These are phyloP conservation scores for Taxillus chinensis DNA, from an alignment of 164 flowering plant species.

Conservation along the genomic window DNA sequence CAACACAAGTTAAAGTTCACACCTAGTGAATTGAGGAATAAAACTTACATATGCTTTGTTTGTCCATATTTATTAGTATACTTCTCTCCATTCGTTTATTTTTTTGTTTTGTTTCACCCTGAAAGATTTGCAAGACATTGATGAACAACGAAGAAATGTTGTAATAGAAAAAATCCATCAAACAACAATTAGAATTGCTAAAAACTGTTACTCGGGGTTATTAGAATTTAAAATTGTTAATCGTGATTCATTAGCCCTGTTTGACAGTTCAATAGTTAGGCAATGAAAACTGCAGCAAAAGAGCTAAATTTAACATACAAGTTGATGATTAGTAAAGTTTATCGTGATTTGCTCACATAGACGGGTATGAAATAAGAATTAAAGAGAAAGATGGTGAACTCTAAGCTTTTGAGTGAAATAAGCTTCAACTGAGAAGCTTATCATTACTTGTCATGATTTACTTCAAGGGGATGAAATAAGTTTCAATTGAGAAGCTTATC, in stretches of 20 bases:
- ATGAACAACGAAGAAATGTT: conserved; percentile 71
- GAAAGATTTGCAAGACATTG: conserved; percentile 88
- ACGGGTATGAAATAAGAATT: conserved; percentile 43
- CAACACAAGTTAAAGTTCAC: background rate
- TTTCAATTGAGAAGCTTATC: no score
- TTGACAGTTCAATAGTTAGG: conserved; percentile 51
- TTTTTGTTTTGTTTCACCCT: background rate
- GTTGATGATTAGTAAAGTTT: conserved; percentile 92
- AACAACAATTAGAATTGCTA: conserved; percentile 59
- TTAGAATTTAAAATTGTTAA: conserved; percentile 74
- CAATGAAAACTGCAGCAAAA: conserved; percentile 59
- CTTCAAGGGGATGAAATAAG: no score
- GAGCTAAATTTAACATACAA: conserved; percentile 68
- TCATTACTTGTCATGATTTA: no score
- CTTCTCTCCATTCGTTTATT: background rate
- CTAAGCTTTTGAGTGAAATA: no score
- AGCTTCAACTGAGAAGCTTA: no score
- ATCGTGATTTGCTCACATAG: conserved; percentile 96
- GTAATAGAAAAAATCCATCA: conserved; percentile 76
- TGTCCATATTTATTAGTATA: background rate
- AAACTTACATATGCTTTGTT: background rate
- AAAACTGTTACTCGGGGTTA: conserved; percentile 48
- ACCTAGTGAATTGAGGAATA: background rate
- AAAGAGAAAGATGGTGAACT: background rate
- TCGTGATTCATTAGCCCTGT: conserved; percentile 90